Base-by-base conservation (phyloP, 805 yeast species). In the Nematodospora valgi region DNA sequence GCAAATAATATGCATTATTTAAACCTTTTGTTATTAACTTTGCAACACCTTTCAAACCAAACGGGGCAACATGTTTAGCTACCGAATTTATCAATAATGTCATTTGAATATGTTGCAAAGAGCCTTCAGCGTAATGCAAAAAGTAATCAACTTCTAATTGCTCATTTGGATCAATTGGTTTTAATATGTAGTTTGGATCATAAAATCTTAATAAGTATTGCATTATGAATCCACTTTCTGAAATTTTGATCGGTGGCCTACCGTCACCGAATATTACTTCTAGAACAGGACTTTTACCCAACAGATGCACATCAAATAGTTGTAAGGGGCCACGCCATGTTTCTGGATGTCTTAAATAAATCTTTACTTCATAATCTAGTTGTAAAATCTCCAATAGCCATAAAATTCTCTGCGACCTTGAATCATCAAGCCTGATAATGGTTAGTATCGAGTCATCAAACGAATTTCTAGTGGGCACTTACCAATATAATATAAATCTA, bases 331-430 rank as follows among this genome's bases (percentile, higher is more conserved):
- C 66, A 27, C 74, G 58, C 56, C 66, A 65, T 13, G 66, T 62
- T 6, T 60, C 56, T 2, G 65, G 60, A 41, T 73, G 62, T 32
- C 88, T 67, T 38, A 70, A 56, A 53, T 76, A 79, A 3, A 70
- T 49, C 43, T 75, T 70, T 13, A 80, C 56, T 10, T 72, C 74
- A 48, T 78, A 82, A 17, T 73, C 74, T 5, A 81, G 49, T 9
- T 64, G 64, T 10, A 83, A 58, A 33, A 78, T 73, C 40, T 80
- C 86, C n/a, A 83, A 58, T 30, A 78, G 57, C 84, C 86, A 82
- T 20, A 76, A 49, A 7, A 80, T 65, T 36, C 88, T 65, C 35
- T 71, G 76, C 1, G 86, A 59, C 48, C 89, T 65, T 4, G 86
- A 80, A 12, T 69, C 59, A 37, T 69, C 68, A 29, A 78, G n/a